Conservation (phyloP, 2,329 filamentous ascomycete species). For the Fusarium foetens region DNA sequence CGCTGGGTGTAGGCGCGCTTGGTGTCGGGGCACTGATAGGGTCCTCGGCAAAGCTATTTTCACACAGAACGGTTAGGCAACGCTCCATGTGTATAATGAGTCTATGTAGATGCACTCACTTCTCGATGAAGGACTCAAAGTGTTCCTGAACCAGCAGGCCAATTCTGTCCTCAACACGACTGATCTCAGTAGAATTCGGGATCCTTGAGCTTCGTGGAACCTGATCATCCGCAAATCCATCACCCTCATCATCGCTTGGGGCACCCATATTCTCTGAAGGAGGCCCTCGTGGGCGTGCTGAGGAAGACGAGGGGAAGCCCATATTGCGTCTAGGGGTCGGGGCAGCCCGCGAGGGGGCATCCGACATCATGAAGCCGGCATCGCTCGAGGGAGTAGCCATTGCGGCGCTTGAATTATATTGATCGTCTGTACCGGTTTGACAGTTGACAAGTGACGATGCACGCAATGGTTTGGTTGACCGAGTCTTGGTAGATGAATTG, state of each 20-base stretch:
- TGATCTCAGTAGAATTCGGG: conserved; percentile 64
- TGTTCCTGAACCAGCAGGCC: conserved; percentile 78
- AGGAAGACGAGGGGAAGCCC: conserved; percentile 62
- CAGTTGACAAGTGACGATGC: not conserved
- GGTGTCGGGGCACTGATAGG: conserved; percentile 62
- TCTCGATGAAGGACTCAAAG: conserved; percentile 84
- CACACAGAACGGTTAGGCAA: not conserved
- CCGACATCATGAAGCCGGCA: conserved; percentile 67
- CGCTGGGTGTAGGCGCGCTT: conserved; percentile 72
- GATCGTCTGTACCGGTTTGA: conserved; percentile 8
- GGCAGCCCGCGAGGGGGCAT: conserved; percentile 57
- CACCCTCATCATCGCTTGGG: conserved; percentile 70
- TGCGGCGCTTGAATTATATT: conserved; percentile 6
- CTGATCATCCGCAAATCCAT: conserved; percentile 73
- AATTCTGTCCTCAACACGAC: conserved; percentile 79
- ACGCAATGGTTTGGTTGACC: not conserved
- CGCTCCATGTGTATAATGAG: not conserved
- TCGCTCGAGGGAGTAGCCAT: conserved; percentile 66
- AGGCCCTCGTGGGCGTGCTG: conserved; percentile 65
- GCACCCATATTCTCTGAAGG: conserved; percentile 70
- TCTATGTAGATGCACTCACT: conserved; percentile 58
- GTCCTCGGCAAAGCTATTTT: conserved; percentile 72
- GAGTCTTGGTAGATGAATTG: not conserved
- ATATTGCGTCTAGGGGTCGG: conserved; percentile 57
- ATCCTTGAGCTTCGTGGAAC: conserved; percentile 63